A percentile compares a stretch with the other conserved stretches of the same genome.
These are phyloP conservation scores for Penicillium flavigenum DNA, from an alignment of 495 filamentous ascomycete genomes.

Conservation along the genomic window DNA sequence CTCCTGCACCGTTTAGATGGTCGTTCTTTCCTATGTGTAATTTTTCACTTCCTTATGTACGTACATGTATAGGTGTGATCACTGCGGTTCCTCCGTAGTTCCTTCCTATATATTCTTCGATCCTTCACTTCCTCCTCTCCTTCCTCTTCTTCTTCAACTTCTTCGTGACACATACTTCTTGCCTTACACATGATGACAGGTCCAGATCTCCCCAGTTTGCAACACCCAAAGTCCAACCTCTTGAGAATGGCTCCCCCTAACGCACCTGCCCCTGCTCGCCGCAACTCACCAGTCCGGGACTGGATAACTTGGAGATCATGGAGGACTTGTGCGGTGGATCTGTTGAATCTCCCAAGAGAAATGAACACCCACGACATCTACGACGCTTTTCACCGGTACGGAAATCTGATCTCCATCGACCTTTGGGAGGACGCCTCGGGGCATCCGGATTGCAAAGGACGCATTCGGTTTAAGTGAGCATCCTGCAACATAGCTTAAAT, in stretches of 20 bases:
- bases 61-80: no score
- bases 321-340: conserved; percentile 38
- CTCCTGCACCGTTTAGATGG: no score
- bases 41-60: no score
- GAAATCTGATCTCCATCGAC: conserved; percentile 44
- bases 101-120: neutral
- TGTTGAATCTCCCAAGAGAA: conserved; percentile 35
- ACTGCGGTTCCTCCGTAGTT: neutral
- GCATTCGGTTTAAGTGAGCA: conserved; percentile 47
- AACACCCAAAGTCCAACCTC: neutral
- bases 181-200: neutral
- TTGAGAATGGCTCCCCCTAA: neutral
- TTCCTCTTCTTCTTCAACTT: neutral
- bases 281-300: no score
- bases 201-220: neutral
- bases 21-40: no score
- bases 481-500: neutral
- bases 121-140: neutral
- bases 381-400: conserved; percentile 40
- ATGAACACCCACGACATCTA: conserved; percentile 38
- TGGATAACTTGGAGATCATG: conserved; percentile 37
- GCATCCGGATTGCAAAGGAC: conserved; percentile 26
- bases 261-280: neutral
- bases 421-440: conserved; percentile 41
- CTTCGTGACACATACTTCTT: neutral